Evolutionary conservation across 1,139 yeast species (phyloP).

Genomic region (Saccharomyces hybrid): DNA sequence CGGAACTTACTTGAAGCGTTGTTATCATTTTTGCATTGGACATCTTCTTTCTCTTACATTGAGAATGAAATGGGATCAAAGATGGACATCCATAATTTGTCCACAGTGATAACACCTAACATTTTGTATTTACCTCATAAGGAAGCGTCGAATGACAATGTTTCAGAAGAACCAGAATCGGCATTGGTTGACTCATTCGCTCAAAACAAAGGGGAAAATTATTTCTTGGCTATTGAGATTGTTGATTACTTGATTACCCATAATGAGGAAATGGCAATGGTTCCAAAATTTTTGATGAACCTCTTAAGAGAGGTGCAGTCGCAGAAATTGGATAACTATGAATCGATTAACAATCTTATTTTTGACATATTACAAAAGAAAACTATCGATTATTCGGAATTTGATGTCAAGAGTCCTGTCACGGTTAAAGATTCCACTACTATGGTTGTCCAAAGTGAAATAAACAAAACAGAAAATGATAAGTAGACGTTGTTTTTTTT

Average conservation of each 20-base stretch:
- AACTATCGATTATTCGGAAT: conserved; percentile 13
- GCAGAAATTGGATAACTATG: conserved; percentile 19
- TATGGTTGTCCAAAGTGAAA: conserved; percentile 5
- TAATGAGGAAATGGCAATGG: conserved; percentile 71
- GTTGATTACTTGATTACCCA: conserved; percentile 77
- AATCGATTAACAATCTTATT: conserved; percentile 16
- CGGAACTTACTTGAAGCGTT: conserved; percentile 84
- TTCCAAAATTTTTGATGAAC: conserved; percentile 52
- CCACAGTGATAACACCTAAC: conserved; percentile 94
- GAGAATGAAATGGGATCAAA: conserved; percentile 86
- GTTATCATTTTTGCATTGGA: conserved; percentile 86
- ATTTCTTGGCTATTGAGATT: conserved; percentile 86
- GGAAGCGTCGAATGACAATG: conserved; percentile 21
- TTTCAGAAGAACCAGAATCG: conserved; percentile 25
- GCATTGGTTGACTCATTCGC: conserved; percentile 35
- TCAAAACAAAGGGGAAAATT: conserved; percentile 60
- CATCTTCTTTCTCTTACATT: conserved; percentile 86
- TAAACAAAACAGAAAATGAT: not conserved
- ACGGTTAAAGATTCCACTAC: conserved; percentile 5
- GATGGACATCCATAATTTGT: conserved; percentile 93
- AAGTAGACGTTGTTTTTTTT: no score
- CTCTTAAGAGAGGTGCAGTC: conserved; percentile 32
- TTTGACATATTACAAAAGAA: conserved; percentile 10
- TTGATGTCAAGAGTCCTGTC: conserved; percentile 3
- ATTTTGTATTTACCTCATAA: conserved; percentile 50